phyloP scores from a whole-genome alignment of 2,329 filamentous ascomycete genomes.

The Trichoderma sp. region DNA sequence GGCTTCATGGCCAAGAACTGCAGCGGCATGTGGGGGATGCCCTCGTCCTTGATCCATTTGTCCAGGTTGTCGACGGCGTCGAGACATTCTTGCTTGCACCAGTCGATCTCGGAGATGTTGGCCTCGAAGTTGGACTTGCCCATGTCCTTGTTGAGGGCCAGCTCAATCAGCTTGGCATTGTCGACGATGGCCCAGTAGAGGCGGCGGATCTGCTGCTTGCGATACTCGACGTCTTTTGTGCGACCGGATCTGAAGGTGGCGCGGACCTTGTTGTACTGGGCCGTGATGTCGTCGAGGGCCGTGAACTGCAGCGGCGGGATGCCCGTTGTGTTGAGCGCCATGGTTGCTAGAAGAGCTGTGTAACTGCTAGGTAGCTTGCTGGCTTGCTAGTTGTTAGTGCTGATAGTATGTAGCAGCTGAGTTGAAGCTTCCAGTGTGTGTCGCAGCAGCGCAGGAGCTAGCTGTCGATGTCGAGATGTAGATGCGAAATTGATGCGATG shows the following conservation, averaged over 20 bases:
- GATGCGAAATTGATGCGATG: background rate
- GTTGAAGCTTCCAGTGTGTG: background rate
- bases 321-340: slow-evolving; percentile 39
- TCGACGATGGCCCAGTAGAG: slow-evolving; percentile 92
- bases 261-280: slow-evolving; percentile 59
- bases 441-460: background rate
- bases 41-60: slow-evolving; percentile 81
- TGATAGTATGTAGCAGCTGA: background rate
- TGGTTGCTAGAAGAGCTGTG: slow-evolving; percentile 27
- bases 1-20: slow-evolving; percentile 68
- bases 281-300: slow-evolving; percentile 63
- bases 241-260: slow-evolving; percentile 73
- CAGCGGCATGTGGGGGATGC: slow-evolving; percentile 65
- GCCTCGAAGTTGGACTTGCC: slow-evolving; percentile 76
- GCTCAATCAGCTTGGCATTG: slow-evolving; percentile 67
- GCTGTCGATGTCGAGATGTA: background rate
- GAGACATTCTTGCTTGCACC: slow-evolving; percentile 77
- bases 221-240: slow-evolving; percentile 79
- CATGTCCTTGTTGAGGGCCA: slow-evolving; percentile 75
- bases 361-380: background rate
- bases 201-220: slow-evolving; percentile 82
- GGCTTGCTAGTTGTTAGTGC: background rate
- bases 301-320: slow-evolving; percentile 58
- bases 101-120: slow-evolving; percentile 70
- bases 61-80: slow-evolving; percentile 75